Evolutionary conservation across 345 rosid species (phyloP), one percentile per base, ranked within the genome.

Genomic region (Camelina neglecta): DNA sequence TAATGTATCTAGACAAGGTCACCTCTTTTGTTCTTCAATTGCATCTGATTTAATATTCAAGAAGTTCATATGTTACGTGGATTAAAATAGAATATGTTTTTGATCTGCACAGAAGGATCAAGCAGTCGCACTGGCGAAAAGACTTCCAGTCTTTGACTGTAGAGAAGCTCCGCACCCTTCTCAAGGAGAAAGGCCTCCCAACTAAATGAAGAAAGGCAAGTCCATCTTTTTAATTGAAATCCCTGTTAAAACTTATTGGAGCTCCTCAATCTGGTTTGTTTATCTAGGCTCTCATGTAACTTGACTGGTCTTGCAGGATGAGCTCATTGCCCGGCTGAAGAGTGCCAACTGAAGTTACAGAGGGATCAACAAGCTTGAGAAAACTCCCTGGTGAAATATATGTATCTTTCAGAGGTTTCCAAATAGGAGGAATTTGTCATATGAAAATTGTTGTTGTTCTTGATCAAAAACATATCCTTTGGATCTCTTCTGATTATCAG

Each of bases 151-250:
- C 88, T 77, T 82, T 88, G 76, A 94, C 93, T 0, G 96, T 92
- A 5, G 98, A 94, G 80, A 86, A 84, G 81, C 98, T 94, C 2
- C 96, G 97, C 5, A 90, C 85, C 11, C 90, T 90, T 67, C 89
- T 94, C 53, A 94, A 85, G 79, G 96, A 87, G 76, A 82, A 74
- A 58, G 90, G 95, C 59, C 92, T 94, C 80, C 84, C 96, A 66
- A 56, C 79, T 23, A 92, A 74, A 80, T 96, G 97, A 70, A 94
- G 86, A 83, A 94, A 94, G 94, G 97, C 77, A 81, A 74, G 93
- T 77, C 44, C 8, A 2, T 70, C 11, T 18, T 18, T 18, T 18
- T 18, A 18, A 18, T 21, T 42, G 4, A 33, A 55, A n/a, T 20
- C 15, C 41, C 33, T 21, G 2, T 53, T 50, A 3, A 11, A 33